Percentiles rank a stretch among this genome's conserved stretches.
Conservation (phyloP, 768 basidiomycete species). For the Mycena indigotica region DNA sequence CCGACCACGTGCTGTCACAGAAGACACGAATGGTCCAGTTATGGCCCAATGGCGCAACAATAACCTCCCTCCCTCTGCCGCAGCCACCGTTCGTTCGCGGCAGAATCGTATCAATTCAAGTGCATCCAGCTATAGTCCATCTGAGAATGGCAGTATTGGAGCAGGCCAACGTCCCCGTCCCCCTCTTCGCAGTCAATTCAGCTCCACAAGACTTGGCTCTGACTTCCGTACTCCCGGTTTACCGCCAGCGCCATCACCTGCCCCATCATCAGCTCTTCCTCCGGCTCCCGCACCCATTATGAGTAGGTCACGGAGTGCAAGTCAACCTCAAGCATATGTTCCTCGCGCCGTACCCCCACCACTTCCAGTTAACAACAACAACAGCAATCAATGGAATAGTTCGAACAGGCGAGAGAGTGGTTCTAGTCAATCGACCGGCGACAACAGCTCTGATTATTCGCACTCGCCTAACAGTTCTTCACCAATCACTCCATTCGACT, state of each 20-base stretch:
- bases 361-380: constrained; percentile 42
- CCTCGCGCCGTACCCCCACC: constrained; percentile 60
- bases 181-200: constrained; percentile 67
- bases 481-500: constrained; percentile 90
- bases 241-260: constrained; percentile 32
- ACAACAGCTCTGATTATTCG: constrained; percentile 81
- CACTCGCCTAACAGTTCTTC: constrained; percentile 84
- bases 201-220: constrained; percentile 61
- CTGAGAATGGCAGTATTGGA: constrained; percentile 52
- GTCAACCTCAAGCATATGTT: constrained; percentile 73
- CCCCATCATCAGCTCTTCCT: constrained; percentile 16
- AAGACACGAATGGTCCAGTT: constrained; percentile 63
- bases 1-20: constrained; percentile 67
- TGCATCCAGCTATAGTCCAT: constrained; percentile 33
- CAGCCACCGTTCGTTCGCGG: constrained; percentile 27
- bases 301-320: constrained; percentile 73
- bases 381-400: constrained; percentile 54
- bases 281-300: constrained; percentile 36
- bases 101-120: constrained; percentile 48
- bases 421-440: constrained; percentile 78
- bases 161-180: constrained; percentile 38
- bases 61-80: constrained; percentile 42
- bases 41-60: constrained; percentile 66
- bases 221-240: constrained; percentile 37
- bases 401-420: constrained; percentile 78